Conservation (phyloP, 2,329 filamentous ascomycete species). For the Cercospora nicotianae region DNA sequence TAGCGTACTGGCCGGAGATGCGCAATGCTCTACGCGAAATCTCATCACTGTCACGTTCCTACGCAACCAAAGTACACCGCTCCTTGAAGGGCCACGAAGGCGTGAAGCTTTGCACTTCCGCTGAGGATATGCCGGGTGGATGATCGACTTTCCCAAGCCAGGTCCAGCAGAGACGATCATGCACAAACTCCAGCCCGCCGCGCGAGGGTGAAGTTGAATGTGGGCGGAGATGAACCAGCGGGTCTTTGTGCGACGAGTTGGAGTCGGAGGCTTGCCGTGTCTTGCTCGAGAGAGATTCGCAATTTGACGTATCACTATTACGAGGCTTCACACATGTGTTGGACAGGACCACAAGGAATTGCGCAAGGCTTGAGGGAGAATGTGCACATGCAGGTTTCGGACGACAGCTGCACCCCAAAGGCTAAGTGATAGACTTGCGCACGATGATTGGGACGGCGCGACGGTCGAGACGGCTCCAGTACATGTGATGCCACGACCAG, state of each 20-base stretch:
- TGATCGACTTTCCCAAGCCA: not conserved
- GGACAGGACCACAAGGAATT: not conserved
- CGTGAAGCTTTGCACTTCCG: not conserved
- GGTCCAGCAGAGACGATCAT: not conserved
- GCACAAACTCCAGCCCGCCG: not conserved
- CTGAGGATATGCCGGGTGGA: not conserved
- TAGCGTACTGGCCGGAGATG: not conserved
- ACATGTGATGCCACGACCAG: constrained; percentile 1
- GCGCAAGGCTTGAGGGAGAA: not conserved
- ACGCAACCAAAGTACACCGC: not conserved
- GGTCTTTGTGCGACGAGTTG: constrained; percentile 2
- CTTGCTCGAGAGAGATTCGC: constrained; percentile 1
- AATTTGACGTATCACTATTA: not conserved
- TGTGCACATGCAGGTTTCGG: not conserved
- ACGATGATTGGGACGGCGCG: not conserved
- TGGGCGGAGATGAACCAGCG: constrained; percentile 4
- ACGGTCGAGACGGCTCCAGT: not conserved
- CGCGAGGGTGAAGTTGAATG: not conserved
- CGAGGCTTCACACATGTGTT: not conserved
- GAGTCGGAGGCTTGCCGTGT: not conserved
- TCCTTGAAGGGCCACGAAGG: not conserved
- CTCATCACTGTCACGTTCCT: not conserved
- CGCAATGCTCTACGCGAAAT: not conserved
- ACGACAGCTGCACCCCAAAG: not conserved
- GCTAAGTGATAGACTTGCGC: not conserved